Evolutionary conservation across 1,139 yeast species (phyloP), one percentile per base, ranked within the genome.

Genomic region (Kodamaea anthophila): DNA sequence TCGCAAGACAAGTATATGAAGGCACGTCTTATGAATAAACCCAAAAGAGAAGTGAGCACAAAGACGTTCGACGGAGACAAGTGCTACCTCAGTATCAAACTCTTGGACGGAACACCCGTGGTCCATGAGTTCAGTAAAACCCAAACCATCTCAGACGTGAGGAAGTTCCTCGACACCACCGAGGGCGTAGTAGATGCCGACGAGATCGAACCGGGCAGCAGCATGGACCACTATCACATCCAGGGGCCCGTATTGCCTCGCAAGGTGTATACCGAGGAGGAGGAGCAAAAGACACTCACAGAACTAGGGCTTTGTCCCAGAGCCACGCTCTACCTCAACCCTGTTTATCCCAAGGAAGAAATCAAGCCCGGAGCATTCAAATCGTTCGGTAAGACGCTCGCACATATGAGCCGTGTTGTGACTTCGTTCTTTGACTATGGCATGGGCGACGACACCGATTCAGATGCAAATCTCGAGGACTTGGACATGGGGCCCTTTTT

Each of bases 241-340:
- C 65, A 60, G 39, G 47, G 58, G 27, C 69, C 71, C 1, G 46
- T 46, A 5, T 41, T 62, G 5, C 67, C 67, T 3, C 44, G 70
- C 15, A 42, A 46, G 9, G 60, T 69, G 0, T 64, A 46, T 37
- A 56, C 67, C 2, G 73, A 67, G 9, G 60, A 65, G 6, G 80
- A 78, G 31, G 87, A 80, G 44, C 60, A 64, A 33, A 48, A 48
- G 29, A 51, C 71, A 4, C 57, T 82, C 25, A 47, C 43, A 14
- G 65, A 59, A 4, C 57, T 82, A 29, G 73, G 66, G 6, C 57
- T 82, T 33, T 56, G 67, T 9, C 91, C 93, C 2, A 60, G 88
- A 31, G 75, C 86, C 9, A 83, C 79, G 0, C 53, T 82, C 27
- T 73, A 78, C 21, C 58, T 82, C 37, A 77, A 77, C 43, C 84